Base-by-base conservation (phyloP, 345 rosid species). In the Eutrema japonicum region DNA sequence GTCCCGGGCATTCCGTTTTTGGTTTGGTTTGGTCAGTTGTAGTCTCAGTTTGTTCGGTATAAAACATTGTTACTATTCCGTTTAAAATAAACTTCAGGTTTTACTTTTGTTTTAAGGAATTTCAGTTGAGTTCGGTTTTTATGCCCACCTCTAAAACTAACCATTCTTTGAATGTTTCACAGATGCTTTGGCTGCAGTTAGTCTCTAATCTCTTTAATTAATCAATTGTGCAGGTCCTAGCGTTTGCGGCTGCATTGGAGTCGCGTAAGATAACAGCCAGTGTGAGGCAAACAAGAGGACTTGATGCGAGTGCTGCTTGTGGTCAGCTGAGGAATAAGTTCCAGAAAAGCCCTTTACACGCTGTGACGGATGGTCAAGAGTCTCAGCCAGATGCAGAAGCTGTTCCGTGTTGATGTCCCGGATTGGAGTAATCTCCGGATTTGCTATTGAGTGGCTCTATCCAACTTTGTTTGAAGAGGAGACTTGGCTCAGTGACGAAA, bases 231-330 rank as follows among this genome's bases (percentile, higher is more conserved):
- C 75, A 90, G 99, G 87, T 89, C 27, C 75, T 52, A 77, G 94
- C 90, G 52, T 95, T 95, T 82, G 82, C 88, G 16, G 78, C 77
- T 73, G 86, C 92, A 10, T 75, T 90, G 51, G 97, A 87, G 77
- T 84, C 96, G 14, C 89, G 78, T 56, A 92, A 90, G 81, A 62
- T 95, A 80, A 82, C 96, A 41, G 92, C 82, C 30, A 87, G 96
- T 48, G 64, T 86, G 51, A 96, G 98, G 8, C 91, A 90, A 78
- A 85, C 97, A 55, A 82, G 98, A 78, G 98, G 99, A 64, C 85
- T 90, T 74, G 98, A 92, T 63, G 98, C 99, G 1, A 87, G 89
- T 76, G 99, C 99, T 55, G 99, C 97, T 54, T 92, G 99, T 77
- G 99, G 99, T 75, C 98, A 95, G 80, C 89, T 95, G 71, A 88